Evolutionary conservation across 2,329 filamentous ascomycete species (phyloP).

Genomic region (Pseudogymnoascus verrucosus): DNA sequence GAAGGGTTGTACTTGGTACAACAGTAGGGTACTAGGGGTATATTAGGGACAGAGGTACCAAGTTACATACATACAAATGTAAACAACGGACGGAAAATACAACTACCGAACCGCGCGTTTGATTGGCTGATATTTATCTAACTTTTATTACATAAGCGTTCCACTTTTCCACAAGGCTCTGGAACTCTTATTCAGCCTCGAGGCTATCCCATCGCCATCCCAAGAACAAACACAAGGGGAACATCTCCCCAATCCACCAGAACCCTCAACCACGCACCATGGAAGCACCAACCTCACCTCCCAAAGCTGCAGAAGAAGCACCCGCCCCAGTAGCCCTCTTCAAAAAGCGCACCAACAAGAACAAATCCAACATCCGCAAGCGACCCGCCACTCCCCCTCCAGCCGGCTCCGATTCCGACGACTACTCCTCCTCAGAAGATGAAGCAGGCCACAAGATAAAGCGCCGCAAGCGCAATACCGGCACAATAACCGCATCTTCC

Average conservation of each 20-base stretch:
- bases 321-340: conserved; percentile 56
- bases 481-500: conserved; percentile 58
- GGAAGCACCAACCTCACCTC: conserved; percentile 1
- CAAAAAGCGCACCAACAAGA: conserved; percentile 76
- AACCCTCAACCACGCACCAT: neutral
- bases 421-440: conserved; percentile 64
- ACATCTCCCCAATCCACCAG: conserved; percentile 1
- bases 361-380: conserved; percentile 72
- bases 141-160: neutral
- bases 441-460: conserved; percentile 72
- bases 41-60: neutral
- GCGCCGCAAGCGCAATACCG: conserved; percentile 61
- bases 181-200: conserved; percentile 5
- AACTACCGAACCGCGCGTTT: neutral
- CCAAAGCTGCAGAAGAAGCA: conserved; percentile 52
- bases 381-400: conserved; percentile 71
- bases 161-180: conserved; percentile 1
- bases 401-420: conserved; percentile 49
- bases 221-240: neutral
- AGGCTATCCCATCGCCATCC: conserved; percentile 1
- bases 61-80: neutral
- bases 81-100: conserved; percentile 8
- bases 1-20: neutral
- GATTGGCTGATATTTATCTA: neutral
- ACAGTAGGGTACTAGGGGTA: neutral